Conservation (phyloP, 345 rosid genomes). For the Sisymbrium irio region DNA sequence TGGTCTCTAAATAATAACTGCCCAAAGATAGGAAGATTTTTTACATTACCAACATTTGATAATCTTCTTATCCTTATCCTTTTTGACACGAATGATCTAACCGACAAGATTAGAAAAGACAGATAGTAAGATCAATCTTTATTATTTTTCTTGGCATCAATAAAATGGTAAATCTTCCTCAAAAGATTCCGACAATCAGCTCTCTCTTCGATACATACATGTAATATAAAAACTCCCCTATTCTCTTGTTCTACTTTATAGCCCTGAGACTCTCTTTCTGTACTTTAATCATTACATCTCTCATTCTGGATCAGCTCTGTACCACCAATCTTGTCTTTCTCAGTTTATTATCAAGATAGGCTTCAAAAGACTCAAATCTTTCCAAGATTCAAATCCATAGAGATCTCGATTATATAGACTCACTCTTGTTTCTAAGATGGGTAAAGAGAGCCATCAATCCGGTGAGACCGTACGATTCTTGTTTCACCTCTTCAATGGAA, state of each 20-base stretch:
- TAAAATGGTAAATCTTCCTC: conserved; percentile 6
- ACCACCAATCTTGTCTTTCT: not conserved
- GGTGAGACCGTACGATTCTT: conserved; percentile 38
- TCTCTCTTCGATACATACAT: not conserved
- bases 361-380: not conserved
- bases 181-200: conserved; percentile 13
- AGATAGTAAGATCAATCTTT: conserved; percentile 16
- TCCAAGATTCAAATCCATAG: not conserved
- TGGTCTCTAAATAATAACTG: not conserved
- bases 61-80: not conserved
- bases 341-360: not conserved
- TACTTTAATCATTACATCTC: conserved; percentile 7
- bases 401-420: conserved; percentile 13
- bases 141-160: not conserved
- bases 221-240: not conserved
- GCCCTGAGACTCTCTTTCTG: conserved; percentile 19
- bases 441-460: not conserved
- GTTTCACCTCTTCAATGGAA: conserved; percentile 49
- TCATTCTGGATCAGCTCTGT: not conserved
- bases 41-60: not conserved
- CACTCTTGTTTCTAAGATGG: conserved; percentile 16
- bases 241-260: conserved; percentile 24
- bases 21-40: not conserved
- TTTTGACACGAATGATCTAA: not conserved
- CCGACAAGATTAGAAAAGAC: conserved; percentile 31